A percentile compares a stretch with the other conserved stretches of the same genome.
phyloP scores from a whole-genome alignment of 208 protist species.

The Leptomonas pyrrhocoris region DNA sequence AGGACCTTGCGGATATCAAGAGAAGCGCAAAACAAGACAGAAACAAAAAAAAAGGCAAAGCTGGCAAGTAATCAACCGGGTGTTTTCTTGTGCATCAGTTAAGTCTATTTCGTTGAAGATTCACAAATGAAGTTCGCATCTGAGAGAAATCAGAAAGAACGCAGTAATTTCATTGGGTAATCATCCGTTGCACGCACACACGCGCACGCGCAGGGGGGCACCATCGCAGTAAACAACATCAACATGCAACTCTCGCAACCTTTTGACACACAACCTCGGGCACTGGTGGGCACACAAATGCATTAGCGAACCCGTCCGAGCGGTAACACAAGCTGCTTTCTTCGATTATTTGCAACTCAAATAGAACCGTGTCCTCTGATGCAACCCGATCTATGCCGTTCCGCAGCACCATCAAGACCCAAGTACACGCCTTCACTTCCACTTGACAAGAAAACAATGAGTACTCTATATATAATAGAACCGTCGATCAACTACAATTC shows the following conservation, averaged over 20 bases:
- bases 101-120: conserved; percentile 30
- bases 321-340: conserved; percentile 83
- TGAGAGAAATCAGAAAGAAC: conserved; percentile 31
- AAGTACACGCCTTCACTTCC: too few relatives aligned
- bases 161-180: conserved; percentile 33
- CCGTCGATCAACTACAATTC: too few relatives aligned
- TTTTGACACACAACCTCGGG: conserved; percentile 82
- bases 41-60: neutral
- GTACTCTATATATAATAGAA: too few relatives aligned
- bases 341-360: neutral
- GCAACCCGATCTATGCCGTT: too few relatives aligned
- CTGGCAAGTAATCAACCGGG: neutral
- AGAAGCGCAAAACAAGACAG: too few relatives aligned
- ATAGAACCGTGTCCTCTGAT: too few relatives aligned
- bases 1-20: too few relatives aligned
- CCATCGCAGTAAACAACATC: conserved; percentile 8
- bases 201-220: neutral
- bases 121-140: conserved; percentile 25
- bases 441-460: too few relatives aligned
- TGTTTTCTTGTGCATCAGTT: neutral
- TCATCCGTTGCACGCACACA: conserved; percentile 24
- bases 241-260: conserved; percentile 23
- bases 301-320: conserved; percentile 20
- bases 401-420: too few relatives aligned
- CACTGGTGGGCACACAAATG: conserved; percentile 27